Evolutionary conservation across 2,329 filamentous ascomycete species (phyloP).

Genomic region (Xylariaceae sp.): DNA sequence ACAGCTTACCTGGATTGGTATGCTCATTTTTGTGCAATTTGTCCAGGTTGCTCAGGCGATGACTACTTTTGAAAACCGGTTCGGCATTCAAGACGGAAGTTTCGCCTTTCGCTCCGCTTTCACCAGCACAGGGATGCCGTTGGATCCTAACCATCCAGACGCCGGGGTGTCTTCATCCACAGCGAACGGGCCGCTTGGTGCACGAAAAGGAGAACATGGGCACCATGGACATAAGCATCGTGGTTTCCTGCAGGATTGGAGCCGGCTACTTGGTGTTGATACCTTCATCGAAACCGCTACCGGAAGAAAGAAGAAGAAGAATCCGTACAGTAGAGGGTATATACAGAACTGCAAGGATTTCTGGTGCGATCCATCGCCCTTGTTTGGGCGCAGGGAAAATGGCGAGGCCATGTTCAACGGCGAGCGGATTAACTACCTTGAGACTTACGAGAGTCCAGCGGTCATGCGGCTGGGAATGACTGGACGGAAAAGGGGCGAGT

Average conservation of each 20-base stretch:
- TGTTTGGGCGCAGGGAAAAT: conserved; percentile 71
- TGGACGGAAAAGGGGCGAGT: conserved; percentile 50
- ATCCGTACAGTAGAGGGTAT: conserved; percentile 80
- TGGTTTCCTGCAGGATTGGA: conserved; percentile 74
- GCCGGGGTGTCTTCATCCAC: conserved; percentile 47
- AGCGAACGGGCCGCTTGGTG: conserved; percentile 38
- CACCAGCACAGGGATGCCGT: conserved; percentile 70
- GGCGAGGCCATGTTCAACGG: conserved; percentile 76
- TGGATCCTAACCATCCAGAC: conserved; percentile 62
- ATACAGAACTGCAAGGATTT: conserved; percentile 94
- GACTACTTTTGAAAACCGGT: conserved; percentile 97
- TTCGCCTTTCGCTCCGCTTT: conserved; percentile 65
- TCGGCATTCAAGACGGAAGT: conserved; percentile 62
- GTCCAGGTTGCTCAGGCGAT: conserved; percentile 87
- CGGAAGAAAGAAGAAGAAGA: conserved; percentile 58
- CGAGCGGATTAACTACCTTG: conserved; percentile 76
- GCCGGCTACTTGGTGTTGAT: conserved; percentile 81
- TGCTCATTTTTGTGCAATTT: conserved; percentile 92
- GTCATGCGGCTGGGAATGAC: conserved; percentile 53
- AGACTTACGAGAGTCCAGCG: conserved; percentile 79
- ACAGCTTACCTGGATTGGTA: conserved; percentile 93
- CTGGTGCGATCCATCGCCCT: conserved; percentile 83
- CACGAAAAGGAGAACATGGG: conserved; percentile 29
- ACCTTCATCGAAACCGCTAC: conserved; percentile 91
- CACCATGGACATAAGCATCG: conserved; percentile 50